A percentile compares a stretch with the other conserved stretches of the same genome.
These are phyloP conservation scores for Tulasnella sp. DNA, from an alignment of 768 basidiomycete species.

Conservation along the genomic window DNA sequence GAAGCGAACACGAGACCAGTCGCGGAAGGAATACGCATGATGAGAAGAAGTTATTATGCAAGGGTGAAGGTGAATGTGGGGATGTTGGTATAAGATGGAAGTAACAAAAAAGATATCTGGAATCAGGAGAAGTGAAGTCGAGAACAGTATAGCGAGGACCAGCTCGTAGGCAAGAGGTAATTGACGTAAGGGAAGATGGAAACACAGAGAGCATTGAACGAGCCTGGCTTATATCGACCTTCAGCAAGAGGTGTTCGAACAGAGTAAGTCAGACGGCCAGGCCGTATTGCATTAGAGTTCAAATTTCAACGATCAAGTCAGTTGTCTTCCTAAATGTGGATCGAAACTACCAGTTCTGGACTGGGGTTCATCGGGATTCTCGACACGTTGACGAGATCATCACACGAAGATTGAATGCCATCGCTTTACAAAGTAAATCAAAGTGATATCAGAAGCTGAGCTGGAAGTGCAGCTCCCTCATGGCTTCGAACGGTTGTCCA, in stretches of 20 bases:
- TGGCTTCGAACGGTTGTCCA: too few species aligned
- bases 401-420: too few species aligned
- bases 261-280: background rate
- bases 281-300: background rate
- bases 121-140: background rate
- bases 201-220: background rate
- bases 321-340: background rate
- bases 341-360: background rate
- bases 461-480: too few species aligned
- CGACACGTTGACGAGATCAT: too few species aligned
- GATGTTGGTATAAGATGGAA: background rate
- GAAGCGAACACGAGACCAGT: conserved; percentile 8
- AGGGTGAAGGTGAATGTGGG: background rate
- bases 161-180: background rate
- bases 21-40: conserved; percentile 7
- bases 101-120: background rate
- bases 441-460: too few species aligned
- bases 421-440: too few species aligned
- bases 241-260: background rate
- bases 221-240: background rate
- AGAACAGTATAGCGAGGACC: background rate
- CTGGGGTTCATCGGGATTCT: too few species aligned
- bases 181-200: background rate
- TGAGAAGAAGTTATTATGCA: background rate
- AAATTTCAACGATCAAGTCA: background rate